Percentiles rank a stretch among this genome's conserved stretches.
Evolutionary conservation across 768 basidiomycete genomes (phyloP).

Genomic region (Leucocoprinus birnbaumii): DNA sequence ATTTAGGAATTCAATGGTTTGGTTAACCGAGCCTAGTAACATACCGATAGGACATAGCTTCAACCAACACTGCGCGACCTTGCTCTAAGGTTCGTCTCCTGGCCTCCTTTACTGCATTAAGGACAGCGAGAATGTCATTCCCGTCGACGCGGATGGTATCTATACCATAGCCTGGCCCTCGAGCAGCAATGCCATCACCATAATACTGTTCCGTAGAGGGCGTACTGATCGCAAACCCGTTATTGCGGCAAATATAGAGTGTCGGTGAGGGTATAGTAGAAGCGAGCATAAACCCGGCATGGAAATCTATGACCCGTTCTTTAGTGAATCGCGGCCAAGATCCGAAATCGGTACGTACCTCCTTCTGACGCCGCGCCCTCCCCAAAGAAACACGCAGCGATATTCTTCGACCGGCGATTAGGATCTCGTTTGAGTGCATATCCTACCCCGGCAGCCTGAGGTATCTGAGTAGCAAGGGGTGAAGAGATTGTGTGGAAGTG

Average conservation of each 20-base stretch:
- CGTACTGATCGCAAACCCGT: slow-evolving; percentile 95
- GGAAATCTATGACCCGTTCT: slow-evolving; percentile 59
- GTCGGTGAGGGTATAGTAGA: slow-evolving; percentile 76
- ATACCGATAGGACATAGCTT: slow-evolving; percentile 89
- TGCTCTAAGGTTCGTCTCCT: slow-evolving; percentile 69
- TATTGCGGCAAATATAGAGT: slow-evolving; percentile 74
- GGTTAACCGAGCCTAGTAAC: slow-evolving; percentile 13
- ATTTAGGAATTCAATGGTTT: too few relatives aligned
- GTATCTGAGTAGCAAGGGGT: slow-evolving; percentile 91
- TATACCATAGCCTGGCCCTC: slow-evolving; percentile 90
- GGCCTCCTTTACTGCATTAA: slow-evolving; percentile 70
- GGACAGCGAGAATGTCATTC: slow-evolving; percentile 87
- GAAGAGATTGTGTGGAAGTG: slow-evolving; percentile 96
- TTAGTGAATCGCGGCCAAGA: neutral
- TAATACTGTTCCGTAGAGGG: slow-evolving; percentile 86
- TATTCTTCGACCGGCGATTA: slow-evolving; percentile 59
- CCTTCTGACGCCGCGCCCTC: slow-evolving; percentile 95
- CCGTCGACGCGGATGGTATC: slow-evolving; percentile 93
- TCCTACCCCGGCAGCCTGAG: slow-evolving; percentile 90
- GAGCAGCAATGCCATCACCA: slow-evolving; percentile 90
- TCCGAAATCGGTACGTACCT: slow-evolving; percentile 29
- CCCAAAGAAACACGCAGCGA: slow-evolving; percentile 89
- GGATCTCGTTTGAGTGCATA: slow-evolving; percentile 85
- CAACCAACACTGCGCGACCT: slow-evolving; percentile 79
- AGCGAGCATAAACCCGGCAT: slow-evolving; percentile 82